Base-by-base conservation (phyloP, 2,329 filamentous ascomycete genomes). In the Colletotrichum sp. region DNA sequence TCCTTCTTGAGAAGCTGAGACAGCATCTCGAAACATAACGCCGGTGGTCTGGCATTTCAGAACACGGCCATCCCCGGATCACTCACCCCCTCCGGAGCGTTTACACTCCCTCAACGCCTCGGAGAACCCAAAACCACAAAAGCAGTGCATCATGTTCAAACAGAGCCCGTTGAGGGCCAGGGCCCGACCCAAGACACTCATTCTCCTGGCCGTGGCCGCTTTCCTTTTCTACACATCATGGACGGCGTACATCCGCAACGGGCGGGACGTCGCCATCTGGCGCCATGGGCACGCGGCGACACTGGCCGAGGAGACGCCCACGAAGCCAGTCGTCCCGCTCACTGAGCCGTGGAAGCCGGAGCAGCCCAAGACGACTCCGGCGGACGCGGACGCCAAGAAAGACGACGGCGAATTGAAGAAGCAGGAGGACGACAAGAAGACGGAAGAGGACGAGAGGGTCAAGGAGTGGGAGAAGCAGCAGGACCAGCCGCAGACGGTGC, bases 191-290 rank as follows among this genome's bases (percentile, higher is more conserved):
- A 87, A 84, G 80, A 82, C 85, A 52, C 77, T 89, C 32, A 77
- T 89, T 9, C 77, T 89, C 49, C 80, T 88, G 30, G 81, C 82
- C 36, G 72, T 88, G 24, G 85, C 85, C 36, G 80, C 84, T 44
- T 78, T 86, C 21, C 83, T 85, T n/a, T 82, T 87, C 39, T 89
- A 88, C 78, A 87, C 59, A 76, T 88, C 24, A 84, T 88, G 72
- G 85, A 84, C 76, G 82, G 81, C 24, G 82, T 84, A 15, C 76
- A 12, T 49, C 44, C 44, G 44, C 44, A 49, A 49, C 44, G 44
- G 44, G n/a, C 80, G 15, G 79, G 81, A 10, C 80, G 78, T 24
- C 80, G 85, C 55, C 84, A 81, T 64, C 82, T 85, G 26, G 85
- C 86, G 12, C 84, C 84, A 3, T 83, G 82, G 70, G 74, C 65